Evolutionary conservation across 345 rosid genomes (phyloP).

Genomic region (Eutrema yunnanense): DNA sequence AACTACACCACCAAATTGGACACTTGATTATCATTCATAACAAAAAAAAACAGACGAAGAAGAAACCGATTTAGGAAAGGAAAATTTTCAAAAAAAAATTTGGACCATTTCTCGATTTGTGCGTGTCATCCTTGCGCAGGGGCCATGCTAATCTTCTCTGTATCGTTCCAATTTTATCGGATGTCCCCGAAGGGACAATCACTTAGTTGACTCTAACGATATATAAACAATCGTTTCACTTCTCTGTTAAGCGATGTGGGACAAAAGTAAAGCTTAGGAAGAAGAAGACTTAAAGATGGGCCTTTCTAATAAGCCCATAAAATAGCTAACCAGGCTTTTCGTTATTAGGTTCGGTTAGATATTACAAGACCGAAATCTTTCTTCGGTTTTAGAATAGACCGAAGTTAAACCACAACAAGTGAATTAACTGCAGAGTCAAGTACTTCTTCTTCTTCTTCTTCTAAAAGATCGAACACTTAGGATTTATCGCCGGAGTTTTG

Average conservation of each 20-base stretch:
- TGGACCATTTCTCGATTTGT: not conserved
- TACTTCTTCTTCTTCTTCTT: not conserved
- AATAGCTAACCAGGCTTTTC: not conserved
- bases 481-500: conserved; percentile 18
- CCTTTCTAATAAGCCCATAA: not conserved
- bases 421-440: not conserved
- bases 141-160: conserved; percentile 3
- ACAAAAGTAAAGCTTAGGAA: not conserved
- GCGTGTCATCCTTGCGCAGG: conserved; percentile 2
- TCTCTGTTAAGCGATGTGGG: not conserved
- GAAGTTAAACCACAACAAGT: not conserved
- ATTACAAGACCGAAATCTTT: not conserved
- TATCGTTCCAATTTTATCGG: conserved; percentile 3
- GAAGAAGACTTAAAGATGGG: not conserved
- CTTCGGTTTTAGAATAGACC: not conserved
- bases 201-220: not conserved
- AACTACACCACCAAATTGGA: not conserved
- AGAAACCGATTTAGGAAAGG: not conserved
- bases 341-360: not conserved
- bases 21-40: not conserved
- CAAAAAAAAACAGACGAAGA: not conserved
- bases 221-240: not conserved
- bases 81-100: not conserved
- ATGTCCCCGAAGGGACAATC: not conserved
- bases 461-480: not conserved